Conservation (phyloP, 148 eudicot genomes). For the Nepenthes mirabilis region DNA sequence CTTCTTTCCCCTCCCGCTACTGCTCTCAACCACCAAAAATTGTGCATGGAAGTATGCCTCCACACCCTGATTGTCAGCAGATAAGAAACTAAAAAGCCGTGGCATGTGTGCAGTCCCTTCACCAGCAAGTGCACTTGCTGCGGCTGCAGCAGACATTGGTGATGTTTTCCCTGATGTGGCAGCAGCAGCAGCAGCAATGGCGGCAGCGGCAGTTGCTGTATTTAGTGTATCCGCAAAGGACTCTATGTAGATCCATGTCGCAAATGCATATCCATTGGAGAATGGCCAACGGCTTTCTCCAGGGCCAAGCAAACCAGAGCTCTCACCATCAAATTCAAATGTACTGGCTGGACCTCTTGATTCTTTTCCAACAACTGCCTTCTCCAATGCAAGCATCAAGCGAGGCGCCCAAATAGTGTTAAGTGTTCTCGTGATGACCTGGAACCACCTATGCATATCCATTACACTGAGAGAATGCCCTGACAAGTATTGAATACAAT, state of each 20-base stretch:
- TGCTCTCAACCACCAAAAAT: constrained; percentile 93
- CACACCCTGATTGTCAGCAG: constrained; percentile 93
- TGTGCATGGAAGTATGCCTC: constrained; percentile 99
- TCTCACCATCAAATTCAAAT: constrained; percentile 98
- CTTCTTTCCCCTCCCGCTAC: constrained; percentile 88
- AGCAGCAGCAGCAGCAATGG: constrained; percentile 98
- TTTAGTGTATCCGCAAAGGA: constrained; percentile 93
- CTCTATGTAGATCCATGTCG: constrained; percentile 96
- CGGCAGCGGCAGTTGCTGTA: constrained; percentile 96
- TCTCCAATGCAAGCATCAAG: constrained; percentile 74
- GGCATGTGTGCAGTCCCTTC: constrained; percentile 99
- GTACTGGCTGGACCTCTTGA: constrained; percentile 84
- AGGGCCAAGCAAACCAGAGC: constrained; percentile 97
- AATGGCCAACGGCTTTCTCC: constrained; percentile 99
- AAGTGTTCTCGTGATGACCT: constrained; percentile 49
- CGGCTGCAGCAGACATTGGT: constrained; percentile 97
- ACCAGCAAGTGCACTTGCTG: constrained; percentile 98
- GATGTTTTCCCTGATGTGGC: constrained; percentile 95
- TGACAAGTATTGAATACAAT: constrained; percentile 85
- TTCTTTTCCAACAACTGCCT: constrained; percentile 90
- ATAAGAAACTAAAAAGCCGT: constrained; percentile 86
- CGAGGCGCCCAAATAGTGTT: constrained; percentile 65
- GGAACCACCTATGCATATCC: constrained; percentile 81
- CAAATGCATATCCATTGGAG: constrained; percentile 83
- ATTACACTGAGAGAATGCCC: constrained; percentile 76